phyloP scores from a whole-genome alignment of 139 green algal genomes.

The Chlorella sp. region DNA sequence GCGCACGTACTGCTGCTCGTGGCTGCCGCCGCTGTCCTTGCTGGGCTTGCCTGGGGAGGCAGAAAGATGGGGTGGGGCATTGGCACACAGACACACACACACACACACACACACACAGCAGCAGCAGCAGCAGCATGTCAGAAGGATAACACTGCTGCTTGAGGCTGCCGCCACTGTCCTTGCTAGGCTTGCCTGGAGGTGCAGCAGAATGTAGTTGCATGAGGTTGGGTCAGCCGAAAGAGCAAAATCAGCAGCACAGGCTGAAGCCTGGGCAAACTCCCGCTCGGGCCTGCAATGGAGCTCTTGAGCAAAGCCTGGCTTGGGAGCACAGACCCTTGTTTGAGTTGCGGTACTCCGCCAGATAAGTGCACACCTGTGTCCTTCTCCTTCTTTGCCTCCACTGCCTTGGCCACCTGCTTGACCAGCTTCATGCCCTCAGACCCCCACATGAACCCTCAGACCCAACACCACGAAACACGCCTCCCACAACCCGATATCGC shows the following conservation, averaged over 20 bases:
- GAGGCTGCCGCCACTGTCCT: conserved; percentile 37
- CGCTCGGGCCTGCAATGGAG: too few species aligned
- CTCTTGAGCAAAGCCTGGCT: too few species aligned
- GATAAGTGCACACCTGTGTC: too few species aligned
- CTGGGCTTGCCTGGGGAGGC: conserved; percentile 16
- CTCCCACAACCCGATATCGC: neutral
- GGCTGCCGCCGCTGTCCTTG: conserved; percentile 37
- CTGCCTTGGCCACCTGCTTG: neutral
- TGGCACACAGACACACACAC: neutral
- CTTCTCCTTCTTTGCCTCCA: too few species aligned
- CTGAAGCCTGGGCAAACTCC: too few species aligned
- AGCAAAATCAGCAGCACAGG: too few species aligned
- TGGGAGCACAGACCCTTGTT: too few species aligned
- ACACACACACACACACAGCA: neutral
- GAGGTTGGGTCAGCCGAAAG: too few species aligned
- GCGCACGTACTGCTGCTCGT: conserved; percentile 88
- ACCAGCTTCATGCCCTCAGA: neutral
- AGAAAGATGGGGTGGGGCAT: neutral
- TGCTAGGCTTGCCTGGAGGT: conserved; percentile 19
- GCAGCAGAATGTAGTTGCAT: neutral
- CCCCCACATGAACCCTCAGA: neutral
- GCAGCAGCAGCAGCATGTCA: too few species aligned
- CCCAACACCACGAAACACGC: neutral
- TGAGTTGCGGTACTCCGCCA: too few species aligned
- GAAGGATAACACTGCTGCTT: conserved; percentile 93